Evolutionary conservation across 805 yeast genomes (phyloP).

Genomic region (Metschnikowia orientalis): DNA sequence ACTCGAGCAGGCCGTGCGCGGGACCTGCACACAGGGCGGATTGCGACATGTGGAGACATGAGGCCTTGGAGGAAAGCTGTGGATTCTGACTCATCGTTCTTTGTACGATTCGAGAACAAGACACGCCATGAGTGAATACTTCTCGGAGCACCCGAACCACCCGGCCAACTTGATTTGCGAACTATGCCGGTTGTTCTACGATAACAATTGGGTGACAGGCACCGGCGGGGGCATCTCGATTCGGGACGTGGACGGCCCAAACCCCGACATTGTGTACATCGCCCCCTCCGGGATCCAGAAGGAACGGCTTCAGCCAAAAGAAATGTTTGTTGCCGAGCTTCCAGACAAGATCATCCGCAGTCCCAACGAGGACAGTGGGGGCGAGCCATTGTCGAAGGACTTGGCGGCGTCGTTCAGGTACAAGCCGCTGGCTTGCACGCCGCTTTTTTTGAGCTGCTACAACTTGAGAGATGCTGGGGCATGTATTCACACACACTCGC

Average conservation of each 20-base stretch:
- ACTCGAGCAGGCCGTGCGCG: no score
- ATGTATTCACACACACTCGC: constrained; percentile 92
- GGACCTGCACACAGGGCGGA: no score
- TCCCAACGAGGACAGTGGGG: constrained; percentile 41
- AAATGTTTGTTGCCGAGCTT: constrained; percentile 73
- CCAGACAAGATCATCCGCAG: constrained; percentile 49
- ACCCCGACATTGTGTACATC: constrained; percentile 54
- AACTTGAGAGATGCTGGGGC: constrained; percentile 75
- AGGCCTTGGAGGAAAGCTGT: no score
- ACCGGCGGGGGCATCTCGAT: constrained; percentile 95
- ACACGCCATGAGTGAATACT: constrained; percentile 5
- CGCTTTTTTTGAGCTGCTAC: constrained; percentile 74
- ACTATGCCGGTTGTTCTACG: constrained; percentile 70
- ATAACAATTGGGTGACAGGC: constrained; percentile 89
- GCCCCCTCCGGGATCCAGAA: constrained; percentile 98
- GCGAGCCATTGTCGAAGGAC: constrained; percentile 23
- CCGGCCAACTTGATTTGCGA: constrained; percentile 86
- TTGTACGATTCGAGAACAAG: no score
- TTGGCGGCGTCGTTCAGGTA: constrained; percentile 40
- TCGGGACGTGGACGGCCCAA: constrained; percentile 40
- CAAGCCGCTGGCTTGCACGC: constrained; percentile 94
- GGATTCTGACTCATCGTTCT: no score
- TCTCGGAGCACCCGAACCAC: constrained; percentile 46
- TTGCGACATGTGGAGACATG: no score
- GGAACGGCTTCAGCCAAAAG: constrained; percentile 76